A percentile compares a stretch with the other conserved stretches of the same genome.
Evolutionary conservation across 2,329 filamentous ascomycete species (phyloP).

Genomic region (Pseudocercospora fuligena): DNA sequence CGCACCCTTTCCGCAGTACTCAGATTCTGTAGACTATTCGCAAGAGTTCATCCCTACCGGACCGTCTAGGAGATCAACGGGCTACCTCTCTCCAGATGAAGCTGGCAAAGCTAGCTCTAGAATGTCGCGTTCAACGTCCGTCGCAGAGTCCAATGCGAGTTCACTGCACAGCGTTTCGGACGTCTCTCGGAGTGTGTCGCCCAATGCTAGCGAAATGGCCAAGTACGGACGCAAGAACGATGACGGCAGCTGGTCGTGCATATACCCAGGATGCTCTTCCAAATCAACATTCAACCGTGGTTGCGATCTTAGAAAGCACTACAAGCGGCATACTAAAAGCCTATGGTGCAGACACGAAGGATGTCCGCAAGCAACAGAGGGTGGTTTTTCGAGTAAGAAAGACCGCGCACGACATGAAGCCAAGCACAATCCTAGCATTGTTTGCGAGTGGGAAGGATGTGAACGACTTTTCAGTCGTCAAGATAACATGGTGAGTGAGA

Average conservation of each 20-base stretch:
- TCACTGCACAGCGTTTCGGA: constrained; percentile 35
- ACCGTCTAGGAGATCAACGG: constrained; percentile 17
- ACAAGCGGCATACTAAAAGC: constrained; percentile 65
- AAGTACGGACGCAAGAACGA: constrained; percentile 50
- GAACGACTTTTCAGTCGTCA: constrained; percentile 63
- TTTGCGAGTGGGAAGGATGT: constrained; percentile 64
- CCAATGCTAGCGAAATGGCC: constrained; percentile 40
- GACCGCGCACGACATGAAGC: constrained; percentile 66
- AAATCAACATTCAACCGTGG: constrained; percentile 62
- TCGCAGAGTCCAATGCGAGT: constrained; percentile 36
- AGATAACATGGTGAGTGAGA: constrained; percentile 62
- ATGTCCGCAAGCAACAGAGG: constrained; percentile 61
- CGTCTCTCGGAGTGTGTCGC: constrained; percentile 38
- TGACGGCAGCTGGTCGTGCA: constrained; percentile 62
- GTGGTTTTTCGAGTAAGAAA: constrained; percentile 67
- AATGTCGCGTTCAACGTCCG: constrained; percentile 34
- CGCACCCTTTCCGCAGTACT: constrained; percentile 24
- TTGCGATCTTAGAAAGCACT: constrained; percentile 67
- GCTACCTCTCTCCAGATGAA: constrained; percentile 31
- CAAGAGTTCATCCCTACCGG: constrained; percentile 13
- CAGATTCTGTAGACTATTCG: constrained; percentile 18
- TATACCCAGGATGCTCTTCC: constrained; percentile 64
- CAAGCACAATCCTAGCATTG: constrained; percentile 64
- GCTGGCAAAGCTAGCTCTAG: constrained; percentile 16
- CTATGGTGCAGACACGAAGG: constrained; percentile 64